A percentile compares a stretch with the other conserved stretches of the same genome.
phyloP scores from a whole-genome alignment of 345 rosid species.

The Aquilaria sinensis region DNA sequence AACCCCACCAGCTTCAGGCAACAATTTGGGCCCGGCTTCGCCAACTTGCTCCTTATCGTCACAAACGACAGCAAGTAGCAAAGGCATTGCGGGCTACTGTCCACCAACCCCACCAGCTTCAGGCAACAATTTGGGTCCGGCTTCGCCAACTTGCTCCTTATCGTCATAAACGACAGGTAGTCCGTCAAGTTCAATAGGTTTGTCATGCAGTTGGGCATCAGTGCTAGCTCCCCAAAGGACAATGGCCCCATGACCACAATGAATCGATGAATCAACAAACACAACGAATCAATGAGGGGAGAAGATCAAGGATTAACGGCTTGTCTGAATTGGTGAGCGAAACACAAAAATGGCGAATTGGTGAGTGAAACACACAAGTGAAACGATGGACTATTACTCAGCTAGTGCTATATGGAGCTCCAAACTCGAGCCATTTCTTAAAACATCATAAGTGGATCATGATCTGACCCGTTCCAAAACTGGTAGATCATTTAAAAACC shows the following conservation, averaged over 20 bases:
- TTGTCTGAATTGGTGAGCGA: too few relatives aligned
- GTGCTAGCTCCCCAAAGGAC: constrained; percentile 16
- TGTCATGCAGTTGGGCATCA: constrained; percentile 35
- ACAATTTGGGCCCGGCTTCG: constrained; percentile 52
- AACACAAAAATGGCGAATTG: too few relatives aligned
- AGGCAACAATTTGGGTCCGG: constrained; percentile 75
- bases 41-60: constrained; percentile 39
- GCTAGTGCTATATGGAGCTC: too few relatives aligned
- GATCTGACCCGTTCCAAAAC: too few relatives aligned
- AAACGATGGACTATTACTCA: too few relatives aligned
- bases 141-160: constrained; percentile 42
- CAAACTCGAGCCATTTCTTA: too few relatives aligned
- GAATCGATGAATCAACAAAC: too few relatives aligned
- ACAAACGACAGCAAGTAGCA: constrained; percentile 54
- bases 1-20: constrained; percentile 87
- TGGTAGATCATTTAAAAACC: too few relatives aligned
- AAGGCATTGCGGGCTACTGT: constrained; percentile 24
- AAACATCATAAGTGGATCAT: too few relatives aligned
- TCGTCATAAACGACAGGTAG: constrained; percentile 48
- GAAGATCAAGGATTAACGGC: too few relatives aligned
- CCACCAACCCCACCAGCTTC: constrained; percentile 65
- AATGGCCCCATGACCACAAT: neutral
- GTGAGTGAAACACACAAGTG: too few relatives aligned
- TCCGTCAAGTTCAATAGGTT: constrained; percentile 51
- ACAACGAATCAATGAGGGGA: too few relatives aligned